A percentile compares a stretch with the other conserved stretches of the same genome.
Evolutionary conservation across 768 basidiomycete species (phyloP).

Genomic region (Cystofilobasidium macerans): DNA sequence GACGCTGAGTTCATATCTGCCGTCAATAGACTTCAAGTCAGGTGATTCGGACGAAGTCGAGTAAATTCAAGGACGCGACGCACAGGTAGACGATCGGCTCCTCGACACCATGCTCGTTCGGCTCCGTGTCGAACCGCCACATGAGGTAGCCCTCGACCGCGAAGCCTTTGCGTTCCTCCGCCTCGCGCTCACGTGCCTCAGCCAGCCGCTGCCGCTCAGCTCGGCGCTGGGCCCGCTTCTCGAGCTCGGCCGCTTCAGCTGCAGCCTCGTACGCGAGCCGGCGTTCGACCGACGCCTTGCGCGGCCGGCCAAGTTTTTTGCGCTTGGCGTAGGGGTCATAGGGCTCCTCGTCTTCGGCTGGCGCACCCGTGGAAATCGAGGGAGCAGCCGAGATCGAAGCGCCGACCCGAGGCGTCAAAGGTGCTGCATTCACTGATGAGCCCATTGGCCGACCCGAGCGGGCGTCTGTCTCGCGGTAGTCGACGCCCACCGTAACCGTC

Average conservation of each 20-base stretch:
- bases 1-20: constrained; percentile 3
- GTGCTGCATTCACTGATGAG: no score
- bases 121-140: constrained; percentile 11
- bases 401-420: no score
- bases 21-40: no score
- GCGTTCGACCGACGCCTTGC: background rate
- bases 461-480: no score
- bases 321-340: background rate
- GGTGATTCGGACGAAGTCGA: no score
- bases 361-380: no score
- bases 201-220: background rate
- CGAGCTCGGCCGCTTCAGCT: background rate
- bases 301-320: background rate
- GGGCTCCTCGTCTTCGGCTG: no score
- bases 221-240: background rate
- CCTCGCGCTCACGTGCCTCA: background rate
- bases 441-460: no score
- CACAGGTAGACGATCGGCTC: constrained; percentile 10
- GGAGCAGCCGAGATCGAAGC: no score
- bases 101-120: background rate
- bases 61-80: no score
- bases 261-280: background rate
- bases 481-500: no score
- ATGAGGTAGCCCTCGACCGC: constrained; percentile 3
- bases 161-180: background rate